Evolutionary conservation across 2,329 filamentous ascomycete species (phyloP).

Genomic region (Ascochyta pisi): DNA sequence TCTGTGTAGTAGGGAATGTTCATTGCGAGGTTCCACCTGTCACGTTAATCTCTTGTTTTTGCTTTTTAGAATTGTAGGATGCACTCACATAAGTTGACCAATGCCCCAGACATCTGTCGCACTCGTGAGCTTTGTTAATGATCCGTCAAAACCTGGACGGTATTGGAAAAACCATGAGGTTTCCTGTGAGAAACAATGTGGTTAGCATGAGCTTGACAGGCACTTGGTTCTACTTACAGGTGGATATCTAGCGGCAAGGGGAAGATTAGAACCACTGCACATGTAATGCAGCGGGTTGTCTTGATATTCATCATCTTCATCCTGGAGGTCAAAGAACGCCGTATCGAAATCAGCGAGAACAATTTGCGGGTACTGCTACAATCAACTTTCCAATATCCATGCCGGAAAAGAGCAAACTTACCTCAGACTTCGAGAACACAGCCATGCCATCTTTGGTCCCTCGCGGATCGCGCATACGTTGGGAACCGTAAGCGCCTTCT

Average conservation of each 20-base stretch:
- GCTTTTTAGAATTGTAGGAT: not conserved
- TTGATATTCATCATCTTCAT: not conserved
- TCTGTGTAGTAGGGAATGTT: not conserved
- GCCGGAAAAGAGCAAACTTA: not conserved
- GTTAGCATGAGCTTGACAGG: too few species aligned
- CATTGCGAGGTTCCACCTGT: conserved; percentile 2
- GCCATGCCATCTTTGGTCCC: not conserved
- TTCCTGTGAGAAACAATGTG: not conserved
- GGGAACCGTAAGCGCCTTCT: not conserved
- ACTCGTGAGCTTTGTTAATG: not conserved
- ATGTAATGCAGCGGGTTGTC: conserved; percentile 13
- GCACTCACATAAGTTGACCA: conserved; percentile 5
- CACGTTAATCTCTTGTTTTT: not conserved
- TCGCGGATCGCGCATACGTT: not conserved
- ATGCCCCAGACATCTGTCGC: conserved; percentile 7
- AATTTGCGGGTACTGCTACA: not conserved
- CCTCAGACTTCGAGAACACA: not conserved
- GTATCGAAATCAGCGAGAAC: conserved; percentile 16
- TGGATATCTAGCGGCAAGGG: not conserved
- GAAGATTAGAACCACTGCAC: not conserved
- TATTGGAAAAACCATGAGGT: not conserved
- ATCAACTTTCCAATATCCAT: not conserved
- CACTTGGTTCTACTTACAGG: not conserved
- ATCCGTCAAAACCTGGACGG: not conserved
- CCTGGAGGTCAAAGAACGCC: conserved; percentile 14